Evolutionary conservation across 192 early-diverging fungal species (phyloP).

Genomic region (Coemansia sp.): DNA sequence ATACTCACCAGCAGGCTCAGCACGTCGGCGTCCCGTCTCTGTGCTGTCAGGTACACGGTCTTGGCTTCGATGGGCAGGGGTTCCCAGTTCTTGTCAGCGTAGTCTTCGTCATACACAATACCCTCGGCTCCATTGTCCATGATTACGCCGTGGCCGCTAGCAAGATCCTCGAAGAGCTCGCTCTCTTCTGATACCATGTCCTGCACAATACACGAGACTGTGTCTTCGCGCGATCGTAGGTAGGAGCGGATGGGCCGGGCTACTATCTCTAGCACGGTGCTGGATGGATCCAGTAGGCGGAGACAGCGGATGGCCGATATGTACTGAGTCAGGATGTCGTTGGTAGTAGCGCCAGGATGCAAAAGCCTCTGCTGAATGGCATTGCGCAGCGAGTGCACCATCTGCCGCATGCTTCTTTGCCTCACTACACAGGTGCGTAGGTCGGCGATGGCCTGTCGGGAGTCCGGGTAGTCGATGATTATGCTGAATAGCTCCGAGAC

Average conservation of each 20-base stretch:
- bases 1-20: conserved; percentile 66
- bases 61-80: conserved; percentile 64
- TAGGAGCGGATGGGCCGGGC: conserved; percentile 60
- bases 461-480: conserved; percentile 70
- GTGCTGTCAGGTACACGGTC: conserved; percentile 17
- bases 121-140: conserved; percentile 25
- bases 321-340: conserved; percentile 68
- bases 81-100: conserved; percentile 56
- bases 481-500: conserved; percentile 67
- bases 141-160: conserved; percentile 7
- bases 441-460: conserved; percentile 61
- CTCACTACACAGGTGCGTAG: conserved; percentile 49
- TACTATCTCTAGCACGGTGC: conserved; percentile 63
- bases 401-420: conserved; percentile 18
- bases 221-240: conserved; percentile 62
- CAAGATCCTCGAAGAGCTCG: conserved; percentile 55
- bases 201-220: conserved; percentile 65
- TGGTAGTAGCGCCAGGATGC: conserved; percentile 71
- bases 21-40: conserved; percentile 58
- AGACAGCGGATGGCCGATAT: conserved; percentile 69
- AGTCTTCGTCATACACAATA: conserved; percentile 56
- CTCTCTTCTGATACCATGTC: conserved; percentile 65
- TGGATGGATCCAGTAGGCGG: conserved; percentile 65
- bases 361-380: conserved; percentile 58
- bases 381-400: conserved; percentile 25